Evolutionary conservation across 192 early-diverging fungal genomes (phyloP).

Genomic region (Coemansia sp.): DNA sequence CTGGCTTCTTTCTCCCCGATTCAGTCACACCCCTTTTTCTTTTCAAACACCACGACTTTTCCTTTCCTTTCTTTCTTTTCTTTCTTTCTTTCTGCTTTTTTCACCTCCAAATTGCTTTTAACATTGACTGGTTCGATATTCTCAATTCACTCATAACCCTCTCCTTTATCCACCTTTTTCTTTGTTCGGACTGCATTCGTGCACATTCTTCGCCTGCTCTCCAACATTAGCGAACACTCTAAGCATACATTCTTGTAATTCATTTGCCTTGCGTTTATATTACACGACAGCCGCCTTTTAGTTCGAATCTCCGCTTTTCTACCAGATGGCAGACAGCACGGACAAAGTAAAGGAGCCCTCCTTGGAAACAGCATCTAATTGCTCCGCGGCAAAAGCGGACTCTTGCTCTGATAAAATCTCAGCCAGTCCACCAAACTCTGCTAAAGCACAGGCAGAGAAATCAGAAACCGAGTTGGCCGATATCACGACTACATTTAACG

Average conservation of each 20-base stretch:
- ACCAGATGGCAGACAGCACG: not conserved
- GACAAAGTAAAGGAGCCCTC: not conserved
- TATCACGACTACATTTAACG: not conserved
- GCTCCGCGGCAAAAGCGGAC: not conserved
- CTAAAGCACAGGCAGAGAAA: not conserved
- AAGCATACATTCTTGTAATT: not conserved
- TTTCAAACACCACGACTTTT: not conserved
- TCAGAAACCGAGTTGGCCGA: not conserved
- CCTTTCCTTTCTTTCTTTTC: not conserved
- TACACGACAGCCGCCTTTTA: not conserved
- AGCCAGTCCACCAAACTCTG: not conserved
- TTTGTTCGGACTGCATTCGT: not conserved
- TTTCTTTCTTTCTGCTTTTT: not conserved
- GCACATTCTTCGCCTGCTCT: not conserved
- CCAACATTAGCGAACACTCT: not conserved
- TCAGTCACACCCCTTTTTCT: not conserved
- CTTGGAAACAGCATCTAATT: not conserved
- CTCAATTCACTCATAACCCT: not conserved
- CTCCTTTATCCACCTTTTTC: not conserved
- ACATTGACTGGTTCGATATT: not conserved
- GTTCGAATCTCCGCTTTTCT: not conserved
- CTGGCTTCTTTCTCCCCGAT: not conserved
- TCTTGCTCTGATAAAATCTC: not conserved
- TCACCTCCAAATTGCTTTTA: conserved; percentile 2
- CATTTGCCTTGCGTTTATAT: not conserved